phyloP scores from a whole-genome alignment of 2,329 filamentous ascomycete genomes.

The Lasiodiplodia sp. region DNA sequence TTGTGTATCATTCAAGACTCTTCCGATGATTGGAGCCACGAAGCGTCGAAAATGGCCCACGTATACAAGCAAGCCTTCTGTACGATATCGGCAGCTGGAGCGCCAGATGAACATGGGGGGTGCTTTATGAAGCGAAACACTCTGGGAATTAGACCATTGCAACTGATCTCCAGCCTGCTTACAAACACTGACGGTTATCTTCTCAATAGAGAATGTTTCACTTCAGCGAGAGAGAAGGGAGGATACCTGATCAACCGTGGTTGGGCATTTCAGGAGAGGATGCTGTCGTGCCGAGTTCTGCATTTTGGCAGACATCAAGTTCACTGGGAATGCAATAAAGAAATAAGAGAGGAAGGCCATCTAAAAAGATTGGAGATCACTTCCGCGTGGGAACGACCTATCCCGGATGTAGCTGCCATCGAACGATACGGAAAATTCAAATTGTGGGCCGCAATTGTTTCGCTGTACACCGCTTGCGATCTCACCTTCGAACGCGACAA shows the following conservation, averaged over 20 bases:
- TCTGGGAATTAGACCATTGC: neutral
- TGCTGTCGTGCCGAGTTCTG: neutral
- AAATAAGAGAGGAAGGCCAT: neutral
- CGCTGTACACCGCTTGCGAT: neutral
- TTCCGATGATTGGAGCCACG: neutral
- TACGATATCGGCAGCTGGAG: neutral
- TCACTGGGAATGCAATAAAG: constrained; percentile 8
- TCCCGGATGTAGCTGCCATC: neutral
- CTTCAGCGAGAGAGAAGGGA: neutral
- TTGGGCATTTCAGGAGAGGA: constrained; percentile 27
- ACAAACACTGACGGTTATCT: neutral
- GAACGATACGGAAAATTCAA: fast-evolving
- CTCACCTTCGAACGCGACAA: neutral
- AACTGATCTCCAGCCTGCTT: neutral
- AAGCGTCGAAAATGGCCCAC: neutral
- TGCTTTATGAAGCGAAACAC: neutral
- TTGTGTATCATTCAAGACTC: constrained; percentile 6
- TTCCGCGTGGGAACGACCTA: too few species aligned
- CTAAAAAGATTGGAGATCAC: too few species aligned
- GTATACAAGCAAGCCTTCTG: neutral
- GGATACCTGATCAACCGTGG: neutral
- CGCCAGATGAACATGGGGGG: neutral
- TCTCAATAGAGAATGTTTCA: fast-evolving
- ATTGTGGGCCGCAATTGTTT: neutral
- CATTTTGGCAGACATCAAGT: neutral